Conservation (phyloP, 768 basidiomycete genomes). For the Tricholoma hemisulphureum region DNA sequence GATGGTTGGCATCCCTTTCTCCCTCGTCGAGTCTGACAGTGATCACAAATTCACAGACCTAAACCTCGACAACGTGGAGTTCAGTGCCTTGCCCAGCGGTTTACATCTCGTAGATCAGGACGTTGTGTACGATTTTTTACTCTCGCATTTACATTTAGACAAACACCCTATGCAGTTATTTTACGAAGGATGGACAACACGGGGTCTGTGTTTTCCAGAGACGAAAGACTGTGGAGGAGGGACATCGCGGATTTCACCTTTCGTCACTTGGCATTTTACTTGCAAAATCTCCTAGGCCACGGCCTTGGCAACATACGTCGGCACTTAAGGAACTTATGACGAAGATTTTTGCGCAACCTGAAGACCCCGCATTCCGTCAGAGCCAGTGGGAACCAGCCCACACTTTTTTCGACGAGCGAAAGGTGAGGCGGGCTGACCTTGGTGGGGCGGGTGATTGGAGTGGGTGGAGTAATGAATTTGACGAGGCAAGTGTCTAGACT, state of each 20-base stretch:
- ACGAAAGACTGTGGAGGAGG: constrained; percentile 63
- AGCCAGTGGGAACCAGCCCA: constrained; percentile 63
- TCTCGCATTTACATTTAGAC: constrained; percentile 1
- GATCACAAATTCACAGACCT: constrained; percentile 46
- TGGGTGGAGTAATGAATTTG: constrained; percentile 68
- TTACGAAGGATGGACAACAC: constrained; percentile 64
- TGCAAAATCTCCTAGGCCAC: constrained; percentile 58
- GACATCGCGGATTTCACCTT: constrained; percentile 77
- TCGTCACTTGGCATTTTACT: constrained; percentile 76
- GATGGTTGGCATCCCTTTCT: constrained; percentile 44
- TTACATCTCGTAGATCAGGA: constrained; percentile 78
- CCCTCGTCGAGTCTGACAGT: background rate
- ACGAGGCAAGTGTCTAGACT: constrained; percentile 38
- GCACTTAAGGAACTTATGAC: constrained; percentile 61
- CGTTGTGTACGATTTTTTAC: constrained; percentile 56
- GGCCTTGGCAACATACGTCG: constrained; percentile 74
- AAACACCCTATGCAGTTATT: constrained; percentile 48
- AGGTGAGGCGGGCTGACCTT: constrained; percentile 47
- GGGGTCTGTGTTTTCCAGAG: constrained; percentile 77
- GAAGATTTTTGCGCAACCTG: constrained; percentile 50
- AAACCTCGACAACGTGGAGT: constrained; percentile 70
- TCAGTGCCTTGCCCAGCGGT: constrained; percentile 79
- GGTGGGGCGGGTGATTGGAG: constrained; percentile 60
- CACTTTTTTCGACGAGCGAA: constrained; percentile 65
- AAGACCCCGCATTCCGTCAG: constrained; percentile 49